Conservation (phyloP, 495 filamentous ascomycete species). For the Tuber magnatum region DNA sequence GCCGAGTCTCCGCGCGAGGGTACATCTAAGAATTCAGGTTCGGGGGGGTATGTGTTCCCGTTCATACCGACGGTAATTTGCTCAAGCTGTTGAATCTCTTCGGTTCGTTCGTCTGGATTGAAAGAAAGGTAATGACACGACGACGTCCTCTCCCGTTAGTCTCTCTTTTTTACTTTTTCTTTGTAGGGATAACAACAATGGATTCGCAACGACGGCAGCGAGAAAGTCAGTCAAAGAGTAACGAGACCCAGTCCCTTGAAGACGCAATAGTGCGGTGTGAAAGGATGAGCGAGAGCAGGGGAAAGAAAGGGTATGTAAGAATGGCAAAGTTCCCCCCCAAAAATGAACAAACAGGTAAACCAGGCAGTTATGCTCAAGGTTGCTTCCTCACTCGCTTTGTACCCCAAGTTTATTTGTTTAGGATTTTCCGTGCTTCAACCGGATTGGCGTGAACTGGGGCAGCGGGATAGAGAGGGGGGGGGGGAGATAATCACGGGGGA, state of each 20-base stretch:
- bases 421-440: neutral
- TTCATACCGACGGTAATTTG: conserved; percentile 36
- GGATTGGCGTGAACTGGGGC: neutral
- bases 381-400: neutral
- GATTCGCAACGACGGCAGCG: conserved; percentile 22
- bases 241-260: conserved; percentile 6
- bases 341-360: neutral
- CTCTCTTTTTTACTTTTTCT: conserved; percentile 14
- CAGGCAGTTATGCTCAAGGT: neutral
- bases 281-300: conserved; percentile 8
- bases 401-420: neutral
- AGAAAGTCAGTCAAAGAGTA: too few relatives aligned
- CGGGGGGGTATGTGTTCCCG: conserved; percentile 29
- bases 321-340: neutral
- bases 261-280: neutral
- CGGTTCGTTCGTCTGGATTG: conserved; percentile 33
- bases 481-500: neutral
- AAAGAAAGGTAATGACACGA: neutral
- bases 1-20: conserved; percentile 26
- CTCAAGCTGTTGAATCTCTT: conserved; percentile 38
- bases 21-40: conserved; percentile 24
- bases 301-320: conserved; percentile 14
- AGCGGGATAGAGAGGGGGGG: neutral
- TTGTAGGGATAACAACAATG: conserved; percentile 35
- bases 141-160: conserved; percentile 29